A percentile compares a stretch with the other conserved stretches of the same genome.
These are phyloP conservation scores for Pleurotus platypus DNA, from an alignment of 768 basidiomycete species.

Conservation along the genomic window DNA sequence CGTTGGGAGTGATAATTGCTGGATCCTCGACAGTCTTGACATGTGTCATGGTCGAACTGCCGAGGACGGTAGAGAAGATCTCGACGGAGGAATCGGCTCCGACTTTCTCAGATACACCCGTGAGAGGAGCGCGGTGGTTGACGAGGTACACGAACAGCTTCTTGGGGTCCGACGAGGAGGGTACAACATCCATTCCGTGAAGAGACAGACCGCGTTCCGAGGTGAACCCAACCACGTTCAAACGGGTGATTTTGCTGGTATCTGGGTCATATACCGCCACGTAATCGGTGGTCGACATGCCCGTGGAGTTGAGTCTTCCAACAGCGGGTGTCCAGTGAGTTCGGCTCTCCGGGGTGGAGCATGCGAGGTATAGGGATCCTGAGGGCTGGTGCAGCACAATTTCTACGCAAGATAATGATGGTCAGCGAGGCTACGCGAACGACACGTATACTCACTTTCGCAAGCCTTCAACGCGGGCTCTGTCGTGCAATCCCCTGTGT, in stretches of 20 bases:
- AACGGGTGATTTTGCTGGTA: conserved; percentile 27
- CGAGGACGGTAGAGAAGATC: conserved; percentile 54
- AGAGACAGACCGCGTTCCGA: conserved; percentile 31
- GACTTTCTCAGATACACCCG: conserved; percentile 30
- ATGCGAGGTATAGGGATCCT: conserved; percentile 45
- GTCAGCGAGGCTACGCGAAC: background rate
- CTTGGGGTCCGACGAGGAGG: conserved; percentile 30
- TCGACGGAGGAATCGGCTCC: conserved; percentile 77
- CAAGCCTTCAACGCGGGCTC: conserved; percentile 61
- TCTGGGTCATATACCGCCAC: conserved; percentile 40
- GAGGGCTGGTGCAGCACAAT: conserved; percentile 36
- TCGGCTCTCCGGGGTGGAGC: conserved; percentile 34
- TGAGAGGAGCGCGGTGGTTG: conserved; percentile 60
- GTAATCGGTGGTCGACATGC: conserved; percentile 30
- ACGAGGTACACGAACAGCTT: conserved; percentile 50
- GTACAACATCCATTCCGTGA: conserved; percentile 52
- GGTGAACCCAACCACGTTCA: conserved; percentile 27
- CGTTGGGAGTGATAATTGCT: conserved; percentile 61
- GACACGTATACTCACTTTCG: conserved; percentile 43
- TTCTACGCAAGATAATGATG: conserved; percentile 25
- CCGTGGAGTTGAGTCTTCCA: conserved; percentile 25
- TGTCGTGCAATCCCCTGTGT: conserved; percentile 38
- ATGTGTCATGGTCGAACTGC: conserved; percentile 42
- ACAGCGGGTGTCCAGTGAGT: conserved; percentile 35
- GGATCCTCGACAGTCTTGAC: conserved; percentile 56